phyloP scores from a whole-genome alignment of 1,284 basidiomycete genomes.

The Anthracocystis walkeri region DNA sequence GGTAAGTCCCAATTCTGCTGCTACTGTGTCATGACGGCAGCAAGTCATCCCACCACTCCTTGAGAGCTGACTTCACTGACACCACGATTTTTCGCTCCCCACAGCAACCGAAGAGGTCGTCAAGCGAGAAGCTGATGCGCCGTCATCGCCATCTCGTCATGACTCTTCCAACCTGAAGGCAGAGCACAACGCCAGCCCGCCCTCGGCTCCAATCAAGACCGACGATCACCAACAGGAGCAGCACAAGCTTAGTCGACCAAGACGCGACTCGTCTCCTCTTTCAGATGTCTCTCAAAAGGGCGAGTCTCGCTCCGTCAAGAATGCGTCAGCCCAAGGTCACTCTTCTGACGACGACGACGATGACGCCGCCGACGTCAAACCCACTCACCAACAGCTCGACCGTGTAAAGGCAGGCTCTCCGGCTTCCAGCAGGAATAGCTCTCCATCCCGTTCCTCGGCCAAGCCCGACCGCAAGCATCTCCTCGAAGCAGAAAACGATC shows the following conservation, averaged over 20 bases:
- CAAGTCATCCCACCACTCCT: neutral
- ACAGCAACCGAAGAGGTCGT: slow-evolving; percentile 23
- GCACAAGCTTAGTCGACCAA: slow-evolving; percentile 21
- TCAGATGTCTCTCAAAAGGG: slow-evolving; percentile 37
- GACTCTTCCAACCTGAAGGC: slow-evolving; percentile 9
- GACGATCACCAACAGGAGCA: slow-evolving; percentile 21
- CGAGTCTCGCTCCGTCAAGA: slow-evolving; percentile 9
- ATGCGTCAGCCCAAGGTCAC: slow-evolving; percentile 1
- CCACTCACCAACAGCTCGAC: slow-evolving; percentile 40
- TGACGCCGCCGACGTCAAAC: slow-evolving; percentile 24
- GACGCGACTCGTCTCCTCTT: slow-evolving; percentile 46
- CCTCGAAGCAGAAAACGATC: slow-evolving; percentile 61
- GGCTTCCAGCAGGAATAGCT: slow-evolving; percentile 39
- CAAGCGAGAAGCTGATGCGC: slow-evolving; percentile 19
- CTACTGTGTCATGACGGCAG: neutral
- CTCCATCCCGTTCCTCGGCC: slow-evolving; percentile 38
- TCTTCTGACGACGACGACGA: slow-evolving; percentile 4
- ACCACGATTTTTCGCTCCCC: too few species aligned
- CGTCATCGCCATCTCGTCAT: slow-evolving; percentile 15
- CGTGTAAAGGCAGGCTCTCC: slow-evolving; percentile 32
- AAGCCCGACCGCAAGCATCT: slow-evolving; percentile 51
- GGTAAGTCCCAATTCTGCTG: slow-evolving; percentile 19
- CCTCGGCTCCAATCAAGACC: slow-evolving; percentile 13
- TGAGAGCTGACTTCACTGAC: slow-evolving; percentile 1
- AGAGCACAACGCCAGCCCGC: slow-evolving; percentile 5